Conservation (phyloP, 129 eudicot species). For the Arctium minus region DNA sequence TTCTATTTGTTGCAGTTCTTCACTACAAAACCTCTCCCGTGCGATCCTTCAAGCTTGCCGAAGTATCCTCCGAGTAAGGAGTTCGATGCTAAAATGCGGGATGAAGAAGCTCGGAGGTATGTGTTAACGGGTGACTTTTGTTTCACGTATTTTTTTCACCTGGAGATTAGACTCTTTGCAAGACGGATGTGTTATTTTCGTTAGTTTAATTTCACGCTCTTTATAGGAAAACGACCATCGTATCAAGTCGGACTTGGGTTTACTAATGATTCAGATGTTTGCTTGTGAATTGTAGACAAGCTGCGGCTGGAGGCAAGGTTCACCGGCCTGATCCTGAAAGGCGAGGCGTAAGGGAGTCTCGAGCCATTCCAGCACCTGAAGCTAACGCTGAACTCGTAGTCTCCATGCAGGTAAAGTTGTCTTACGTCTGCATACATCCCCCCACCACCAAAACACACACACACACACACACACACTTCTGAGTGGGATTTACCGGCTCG, state of each 20-base stretch:
- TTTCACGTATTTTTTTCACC: background rate
- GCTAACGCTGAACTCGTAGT: constrained; percentile 75
- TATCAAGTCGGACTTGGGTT: background rate
- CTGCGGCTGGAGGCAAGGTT: constrained; percentile 70
- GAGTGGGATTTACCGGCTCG: too few relatives aligned
- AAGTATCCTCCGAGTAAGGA: constrained; percentile 92
- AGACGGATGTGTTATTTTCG: too few relatives aligned
- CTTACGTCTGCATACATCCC: too few relatives aligned
- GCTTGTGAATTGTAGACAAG: constrained; percentile 46
- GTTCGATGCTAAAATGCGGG: constrained; percentile 75
- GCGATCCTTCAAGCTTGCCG: constrained; percentile 83
- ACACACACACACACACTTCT: too few relatives aligned
- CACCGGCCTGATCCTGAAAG: constrained; percentile 55
- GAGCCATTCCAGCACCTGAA: constrained; percentile 80
- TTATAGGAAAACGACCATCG: background rate
- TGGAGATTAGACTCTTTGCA: too few relatives aligned
- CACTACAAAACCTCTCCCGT: constrained; percentile 71
- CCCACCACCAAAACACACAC: too few relatives aligned
- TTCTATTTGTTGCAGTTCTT: constrained; percentile 48
- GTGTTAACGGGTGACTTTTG: background rate
- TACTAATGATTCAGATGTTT: background rate
- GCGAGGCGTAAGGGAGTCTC: constrained; percentile 56
- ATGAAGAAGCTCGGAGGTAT: constrained; percentile 88
- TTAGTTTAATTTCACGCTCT: too few relatives aligned
- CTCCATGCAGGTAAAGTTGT: constrained; percentile 64